Base-by-base conservation (phyloP, 2,329 filamentous ascomycete species). In the Camillea tinctor region DNA sequence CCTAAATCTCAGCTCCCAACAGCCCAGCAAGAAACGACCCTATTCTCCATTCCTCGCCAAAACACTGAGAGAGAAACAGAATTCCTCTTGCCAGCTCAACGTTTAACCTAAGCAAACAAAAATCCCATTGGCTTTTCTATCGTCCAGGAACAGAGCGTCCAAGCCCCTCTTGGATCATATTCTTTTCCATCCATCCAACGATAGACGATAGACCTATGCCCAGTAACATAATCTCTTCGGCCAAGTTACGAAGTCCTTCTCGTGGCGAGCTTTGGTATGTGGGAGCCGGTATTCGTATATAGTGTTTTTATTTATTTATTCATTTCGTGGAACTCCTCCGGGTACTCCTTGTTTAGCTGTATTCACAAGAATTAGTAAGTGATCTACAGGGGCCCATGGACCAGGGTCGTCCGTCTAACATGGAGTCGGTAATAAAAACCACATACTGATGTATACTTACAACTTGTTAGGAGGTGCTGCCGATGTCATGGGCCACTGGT, bases 401-500 rank as follows among this genome's bases (percentile, higher is more conserved):
- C 53, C 50, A 65, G 65, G 66, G 17, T n/a, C n/a, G 26, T 30
- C 55, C 60, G 60, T 48, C 69, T 68, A 54, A 73, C 66, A 70
- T 70, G 60, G 55, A 64, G 13, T 62, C 62, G 59, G 55, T 60
- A 54, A 67, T 9, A 30, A 30, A n/a, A 69, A 50, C 64, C 66
- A 58, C 53, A 59, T 54, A 65, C 60, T 61, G 55, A 66, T 56
- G 59, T 64, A 60, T 57, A 83, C 82, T 87, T 88, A 96, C 84
- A 96, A 86, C 83, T 93, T 93, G 84, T 92, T 93, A 60, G 87
- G 86, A 53, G 80, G 79, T 50, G 75, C 81, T 36, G 86, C 86
- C 65, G 88, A 87, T 60, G 90, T 92, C 60, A 91, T 90, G 40
- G 92, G 92, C 93, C 93, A 97, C 79, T 96, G 92, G 81, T 97